A percentile compares a stretch with the other conserved stretches of the same genome.
Evolutionary conservation across 2,329 filamentous ascomycete genomes (phyloP).

Genomic region (Trichoderma simmonsii): DNA sequence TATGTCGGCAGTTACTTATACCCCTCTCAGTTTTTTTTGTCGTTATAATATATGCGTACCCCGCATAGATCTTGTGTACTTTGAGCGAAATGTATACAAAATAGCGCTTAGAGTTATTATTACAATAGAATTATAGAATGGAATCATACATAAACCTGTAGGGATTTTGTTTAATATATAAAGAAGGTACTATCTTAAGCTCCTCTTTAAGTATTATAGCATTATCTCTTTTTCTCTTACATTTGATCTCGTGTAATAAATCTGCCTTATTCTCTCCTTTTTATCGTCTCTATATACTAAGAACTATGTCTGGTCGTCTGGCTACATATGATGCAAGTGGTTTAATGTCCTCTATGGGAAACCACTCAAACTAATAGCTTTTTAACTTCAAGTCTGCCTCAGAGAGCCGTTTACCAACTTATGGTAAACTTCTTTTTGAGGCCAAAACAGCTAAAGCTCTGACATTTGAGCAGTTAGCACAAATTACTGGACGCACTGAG

Average conservation of each 20-base stretch:
- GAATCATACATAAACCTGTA: too few species aligned
- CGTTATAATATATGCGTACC: too few species aligned
- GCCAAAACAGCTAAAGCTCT: background rate
- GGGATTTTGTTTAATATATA: too few species aligned
- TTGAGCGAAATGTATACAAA: too few species aligned
- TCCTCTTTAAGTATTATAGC: too few species aligned
- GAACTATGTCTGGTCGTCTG: background rate
- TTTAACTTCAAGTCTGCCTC: background rate
- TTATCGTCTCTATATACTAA: background rate
- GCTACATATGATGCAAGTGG: background rate
- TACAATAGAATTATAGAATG: too few species aligned
- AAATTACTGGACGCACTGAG: background rate
- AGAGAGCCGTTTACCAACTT: background rate
- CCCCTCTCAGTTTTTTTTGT: too few species aligned
- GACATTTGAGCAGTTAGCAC: background rate
- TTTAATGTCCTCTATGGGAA: background rate
- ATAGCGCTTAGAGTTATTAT: too few species aligned
- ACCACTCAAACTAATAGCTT: background rate
- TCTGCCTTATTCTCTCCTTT: background rate
- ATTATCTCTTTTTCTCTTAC: too few species aligned
- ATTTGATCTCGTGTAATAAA: background rate
- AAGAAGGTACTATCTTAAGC: too few species aligned
- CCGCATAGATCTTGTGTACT: too few species aligned
- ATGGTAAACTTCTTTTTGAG: background rate
- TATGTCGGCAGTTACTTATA: too few species aligned